Evolutionary conservation across 257 asterid genomes (phyloP).

Genomic region (Fraxinus cuspidata): DNA sequence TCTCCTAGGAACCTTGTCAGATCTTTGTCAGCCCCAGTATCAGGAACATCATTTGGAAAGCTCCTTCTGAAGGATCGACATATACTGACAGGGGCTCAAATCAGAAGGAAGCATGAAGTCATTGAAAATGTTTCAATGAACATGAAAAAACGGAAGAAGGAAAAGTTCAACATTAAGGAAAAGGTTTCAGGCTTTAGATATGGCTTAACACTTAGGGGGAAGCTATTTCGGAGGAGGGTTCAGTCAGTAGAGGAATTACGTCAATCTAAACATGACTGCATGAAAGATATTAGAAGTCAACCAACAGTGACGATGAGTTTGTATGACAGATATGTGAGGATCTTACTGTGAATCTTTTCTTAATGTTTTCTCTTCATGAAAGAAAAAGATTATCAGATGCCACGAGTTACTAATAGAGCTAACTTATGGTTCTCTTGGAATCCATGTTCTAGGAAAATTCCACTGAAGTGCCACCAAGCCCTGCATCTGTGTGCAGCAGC

Average conservation of each 20-base stretch:
- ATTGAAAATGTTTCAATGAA: slow-evolving; percentile 59
- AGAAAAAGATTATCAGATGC: slow-evolving; percentile 12
- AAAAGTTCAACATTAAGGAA: slow-evolving; percentile 74
- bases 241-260: slow-evolving; percentile 49
- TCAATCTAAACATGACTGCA: slow-evolving; percentile 40
- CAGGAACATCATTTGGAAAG: slow-evolving; percentile 83
- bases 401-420: slow-evolving; percentile 13
- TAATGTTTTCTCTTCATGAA: slow-evolving; percentile 5
- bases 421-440: neutral
- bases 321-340: slow-evolving; percentile 70
- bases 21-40: slow-evolving; percentile 91
- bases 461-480: slow-evolving; percentile 99
- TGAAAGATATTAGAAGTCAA: slow-evolving; percentile 54
- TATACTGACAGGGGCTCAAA: slow-evolving; percentile 70
- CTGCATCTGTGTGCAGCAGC: slow-evolving; percentile 95
- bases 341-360: slow-evolving; percentile 17
- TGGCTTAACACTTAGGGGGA: slow-evolving; percentile 74
- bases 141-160: slow-evolving; percentile 65
- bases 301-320: slow-evolving; percentile 49
- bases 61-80: slow-evolving; percentile 89
- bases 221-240: slow-evolving; percentile 75
- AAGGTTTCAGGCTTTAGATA: slow-evolving; percentile 82
- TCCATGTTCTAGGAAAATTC: slow-evolving; percentile 65
- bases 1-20: slow-evolving; percentile 79
- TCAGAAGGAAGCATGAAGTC: slow-evolving; percentile 81